These are phyloP conservation scores for Fraxinus angustifolia DNA, from an alignment of 305 asterid genomes.

Conservation along the genomic window DNA sequence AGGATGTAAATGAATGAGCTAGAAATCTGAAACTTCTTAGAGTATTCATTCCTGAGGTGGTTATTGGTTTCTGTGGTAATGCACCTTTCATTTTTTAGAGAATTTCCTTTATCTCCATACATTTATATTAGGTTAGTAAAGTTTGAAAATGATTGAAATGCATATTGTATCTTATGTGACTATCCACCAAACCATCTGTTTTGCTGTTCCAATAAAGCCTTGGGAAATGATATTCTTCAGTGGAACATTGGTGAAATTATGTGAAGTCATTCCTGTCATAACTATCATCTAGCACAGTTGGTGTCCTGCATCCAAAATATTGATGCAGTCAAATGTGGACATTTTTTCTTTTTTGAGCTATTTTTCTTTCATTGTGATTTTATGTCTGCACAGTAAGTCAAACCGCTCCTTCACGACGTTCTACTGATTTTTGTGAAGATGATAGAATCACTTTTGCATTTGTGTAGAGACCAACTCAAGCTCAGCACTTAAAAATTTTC, in stretches of 20 bases:
- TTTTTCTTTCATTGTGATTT: slow-evolving; percentile 1
- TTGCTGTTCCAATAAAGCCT: neutral
- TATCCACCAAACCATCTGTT: neutral
- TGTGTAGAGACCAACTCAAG: slow-evolving; percentile 89
- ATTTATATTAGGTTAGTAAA: neutral
- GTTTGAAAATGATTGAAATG: neutral
- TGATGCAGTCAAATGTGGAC: neutral
- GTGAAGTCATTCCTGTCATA: neutral
- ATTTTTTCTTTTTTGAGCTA: neutral
- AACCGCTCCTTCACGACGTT: neutral
- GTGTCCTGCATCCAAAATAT: neutral
- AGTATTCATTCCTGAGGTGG: neutral
- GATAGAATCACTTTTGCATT: neutral
- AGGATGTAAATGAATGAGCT: too few relatives aligned
- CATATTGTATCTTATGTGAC: neutral
- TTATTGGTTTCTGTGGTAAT: neutral
- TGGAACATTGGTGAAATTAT: neutral
- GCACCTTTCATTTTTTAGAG: neutral
- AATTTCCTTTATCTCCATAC: neutral
- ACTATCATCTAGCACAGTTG: too few relatives aligned
- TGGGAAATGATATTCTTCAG: neutral
- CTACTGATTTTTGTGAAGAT: neutral
- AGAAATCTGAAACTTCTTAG: neutral
- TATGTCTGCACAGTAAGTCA: neutral
- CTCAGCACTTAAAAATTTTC: slow-evolving; percentile 82